Evolutionary conservation across 768 basidiomycete genomes (phyloP).

Genomic region (Boletus eberwhitei): DNA sequence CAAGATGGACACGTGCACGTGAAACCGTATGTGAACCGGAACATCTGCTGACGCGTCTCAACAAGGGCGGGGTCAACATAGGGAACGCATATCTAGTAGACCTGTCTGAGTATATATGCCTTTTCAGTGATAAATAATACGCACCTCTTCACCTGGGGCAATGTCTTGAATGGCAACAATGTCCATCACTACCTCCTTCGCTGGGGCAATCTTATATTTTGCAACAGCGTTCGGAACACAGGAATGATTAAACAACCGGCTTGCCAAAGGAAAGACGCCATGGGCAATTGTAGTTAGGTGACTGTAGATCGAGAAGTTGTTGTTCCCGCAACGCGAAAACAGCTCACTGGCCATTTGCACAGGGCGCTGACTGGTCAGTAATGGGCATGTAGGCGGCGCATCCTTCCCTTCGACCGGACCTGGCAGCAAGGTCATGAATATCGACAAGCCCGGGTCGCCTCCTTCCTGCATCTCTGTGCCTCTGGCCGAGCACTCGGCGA

Average conservation of each 20-base stretch:
- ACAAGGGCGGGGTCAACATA: conserved; percentile 77
- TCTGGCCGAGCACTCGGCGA: conserved; percentile 37
- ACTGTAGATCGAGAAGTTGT: conserved; percentile 79
- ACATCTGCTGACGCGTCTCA: conserved; percentile 55
- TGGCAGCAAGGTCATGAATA: conserved; percentile 46
- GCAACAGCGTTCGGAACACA: conserved; percentile 71
- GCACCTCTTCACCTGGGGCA: conserved; percentile 60
- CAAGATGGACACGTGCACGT: conserved; percentile 61
- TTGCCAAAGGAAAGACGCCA: conserved; percentile 74
- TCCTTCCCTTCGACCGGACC: conserved; percentile 29
- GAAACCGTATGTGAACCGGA: conserved; percentile 66
- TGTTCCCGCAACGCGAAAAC: conserved; percentile 69
- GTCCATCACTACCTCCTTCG: conserved; percentile 51
- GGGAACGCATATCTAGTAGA: conserved; percentile 62
- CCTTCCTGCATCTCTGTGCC: conserved; percentile 5
- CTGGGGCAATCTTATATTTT: conserved; percentile 48
- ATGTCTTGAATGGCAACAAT: conserved; percentile 63
- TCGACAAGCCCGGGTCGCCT: conserved; percentile 28
- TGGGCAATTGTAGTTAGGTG: conserved; percentile 65
- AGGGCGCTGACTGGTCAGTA: conserved; percentile 26
- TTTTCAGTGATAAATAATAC: background rate
- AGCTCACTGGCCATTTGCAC: conserved; percentile 28
- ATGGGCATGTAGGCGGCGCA: conserved; percentile 34
- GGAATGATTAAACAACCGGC: conserved; percentile 81
- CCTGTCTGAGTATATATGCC: background rate